phyloP scores from a whole-genome alignment of 2,329 filamentous ascomycete genomes.

The Trichoderma koningiopsis region DNA sequence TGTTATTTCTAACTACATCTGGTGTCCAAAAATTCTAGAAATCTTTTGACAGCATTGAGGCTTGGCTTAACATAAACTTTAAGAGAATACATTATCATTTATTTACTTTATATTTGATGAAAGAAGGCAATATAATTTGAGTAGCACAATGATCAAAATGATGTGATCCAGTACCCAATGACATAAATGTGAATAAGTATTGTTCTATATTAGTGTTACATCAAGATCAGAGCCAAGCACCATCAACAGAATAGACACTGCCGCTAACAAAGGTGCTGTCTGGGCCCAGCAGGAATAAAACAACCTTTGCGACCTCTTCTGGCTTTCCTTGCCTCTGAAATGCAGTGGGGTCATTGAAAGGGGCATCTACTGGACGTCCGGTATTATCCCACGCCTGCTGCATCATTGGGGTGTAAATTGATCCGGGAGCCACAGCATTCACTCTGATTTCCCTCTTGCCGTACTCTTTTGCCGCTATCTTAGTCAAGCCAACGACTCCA shows the following conservation, averaged over 20 bases:
- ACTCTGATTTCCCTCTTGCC: slow-evolving; percentile 48
- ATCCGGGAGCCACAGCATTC: slow-evolving; percentile 52
- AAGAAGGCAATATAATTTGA: neutral
- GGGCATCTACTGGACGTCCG: slow-evolving; percentile 40
- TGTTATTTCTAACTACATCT: neutral
- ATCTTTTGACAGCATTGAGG: neutral
- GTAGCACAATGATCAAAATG: neutral
- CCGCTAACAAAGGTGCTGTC: slow-evolving; percentile 43
- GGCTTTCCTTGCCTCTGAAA: slow-evolving; percentile 49
- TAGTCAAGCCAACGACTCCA: slow-evolving; percentile 42
- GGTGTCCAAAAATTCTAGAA: neutral
- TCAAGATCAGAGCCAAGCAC: slow-evolving; percentile 42
- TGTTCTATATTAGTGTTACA: neutral
- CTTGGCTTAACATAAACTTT: neutral
- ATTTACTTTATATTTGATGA: neutral
- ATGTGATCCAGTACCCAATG: neutral
- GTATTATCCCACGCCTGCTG: slow-evolving; percentile 45
- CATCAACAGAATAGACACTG: slow-evolving; percentile 49
- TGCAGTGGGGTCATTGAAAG: slow-evolving; percentile 47
- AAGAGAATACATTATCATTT: neutral
- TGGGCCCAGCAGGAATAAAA: slow-evolving; percentile 41
- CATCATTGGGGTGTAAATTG: slow-evolving; percentile 54
- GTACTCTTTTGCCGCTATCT: slow-evolving; percentile 43
- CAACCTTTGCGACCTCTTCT: slow-evolving; percentile 40
- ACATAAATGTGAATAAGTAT: neutral